Base-by-base conservation (phyloP, 2,329 filamentous ascomycete species). In the Leptographium galeiforme region DNA sequence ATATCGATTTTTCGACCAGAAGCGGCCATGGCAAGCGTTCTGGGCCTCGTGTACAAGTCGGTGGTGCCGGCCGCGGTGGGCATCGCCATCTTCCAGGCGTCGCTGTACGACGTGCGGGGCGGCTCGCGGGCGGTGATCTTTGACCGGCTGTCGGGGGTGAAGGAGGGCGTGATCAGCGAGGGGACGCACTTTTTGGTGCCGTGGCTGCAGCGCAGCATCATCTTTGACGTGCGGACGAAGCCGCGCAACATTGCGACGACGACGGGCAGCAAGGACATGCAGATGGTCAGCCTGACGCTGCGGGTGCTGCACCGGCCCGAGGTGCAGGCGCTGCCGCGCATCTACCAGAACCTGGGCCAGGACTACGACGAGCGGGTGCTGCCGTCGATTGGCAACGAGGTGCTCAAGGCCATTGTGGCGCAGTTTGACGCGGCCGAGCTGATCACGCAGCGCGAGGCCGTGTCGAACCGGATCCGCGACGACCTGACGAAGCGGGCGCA, bases 301-400 rank as follows among this genome's bases (percentile, higher is more conserved):
- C 81, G 93, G 70, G 93, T 98, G 59, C 72, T 98, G 69, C 91
- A 97, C 73, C 80, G 94, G 62, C 93, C 94, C 7, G 91, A 95
- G 54, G 91, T 98, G 63, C 82, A 88, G 76, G 81, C 84, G 63
- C 75, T 98, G 66, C 94, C 93, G 56, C 95, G 91, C 75, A 98
- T 98, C 65, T 98, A 98, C 77, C 93, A 97, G 82, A 93, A 89
- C 67, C 91, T 98, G 69, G 93, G 93, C 66, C 86, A 84, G 74
- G 93, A 98, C 70, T 98, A 98, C 76, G 93, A 98, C 69, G 93
- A 98, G 79, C 82, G 93, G 70, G 93, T 98, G 55, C 85, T 98
- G 63, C 93, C 93, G 49, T 96, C 90, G 61, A 98, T 98, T 72
- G 93, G 94, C 64, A 98, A 98, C 75, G 93, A 98, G 81, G 93